Evolutionary conservation across 2,329 filamentous ascomycete species (phyloP), one percentile per base, ranked within the genome.

Genomic region (Penicillium occitanis): DNA sequence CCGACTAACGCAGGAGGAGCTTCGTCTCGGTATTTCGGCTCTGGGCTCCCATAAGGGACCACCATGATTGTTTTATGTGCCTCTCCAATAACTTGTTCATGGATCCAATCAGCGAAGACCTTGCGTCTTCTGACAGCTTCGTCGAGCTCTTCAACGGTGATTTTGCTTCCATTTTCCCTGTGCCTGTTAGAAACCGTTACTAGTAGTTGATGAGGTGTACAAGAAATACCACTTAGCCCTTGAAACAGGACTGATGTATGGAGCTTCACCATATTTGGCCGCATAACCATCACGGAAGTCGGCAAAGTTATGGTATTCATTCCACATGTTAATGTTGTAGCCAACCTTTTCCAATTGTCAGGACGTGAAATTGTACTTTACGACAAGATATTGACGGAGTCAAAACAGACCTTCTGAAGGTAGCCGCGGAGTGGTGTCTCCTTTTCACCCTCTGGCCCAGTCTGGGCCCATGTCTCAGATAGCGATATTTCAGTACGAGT

Each of bases 291-390:
- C 51, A 14, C 51, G 51, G 51, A 57, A 57, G 11, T 57, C 51
- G 30, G 28, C 30, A 4, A 57, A 57, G 28, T 57, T 57, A 35
- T 57, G 51, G 51, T 57, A 57, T 30, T 30, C 51, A 57, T 57
- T 19, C 25, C 28, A 37, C 51, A 57, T 57, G 28, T 57, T 57
- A n/a, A 37, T 57, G n/a, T 35, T 35, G n/a, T 57, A 57, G 51
- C 30, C 51, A 35, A 35, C n/a, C 51, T 57, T 17, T 17, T 17
- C 1, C 13, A 17, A 40, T 40, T 40, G 37, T 40, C 14, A 17
- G 37, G 37, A 40, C 37, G 33, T 35, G 10, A 35, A 11, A 35
- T 35, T 35, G 5, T 40, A 5, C 37, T 40, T 40, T 40, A 40
- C 1, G 14, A 17, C 14, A 14, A 14, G 11, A 40, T 3, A 17